Evolutionary conservation across 2,329 filamentous ascomycete species (phyloP).

Genomic region (Claviceps monticola): DNA sequence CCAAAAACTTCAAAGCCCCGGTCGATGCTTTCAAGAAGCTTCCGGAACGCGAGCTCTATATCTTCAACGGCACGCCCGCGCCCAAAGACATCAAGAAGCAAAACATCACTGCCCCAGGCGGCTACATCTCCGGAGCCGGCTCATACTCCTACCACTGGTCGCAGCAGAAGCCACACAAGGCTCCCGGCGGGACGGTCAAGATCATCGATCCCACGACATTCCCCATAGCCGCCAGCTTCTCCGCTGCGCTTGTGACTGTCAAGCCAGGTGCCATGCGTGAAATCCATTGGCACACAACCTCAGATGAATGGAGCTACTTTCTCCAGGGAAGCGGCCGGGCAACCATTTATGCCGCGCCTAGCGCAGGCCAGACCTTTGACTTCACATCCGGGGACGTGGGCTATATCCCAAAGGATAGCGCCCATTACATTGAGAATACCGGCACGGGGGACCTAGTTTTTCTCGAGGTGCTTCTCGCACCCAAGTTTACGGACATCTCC

Average conservation of each 20-base stretch:
- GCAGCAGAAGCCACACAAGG: slow-evolving; percentile 33
- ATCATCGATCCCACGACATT: slow-evolving; percentile 44
- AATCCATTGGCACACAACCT: slow-evolving; percentile 48
- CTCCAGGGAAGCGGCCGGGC: slow-evolving; percentile 40
- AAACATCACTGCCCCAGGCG: slow-evolving; percentile 31
- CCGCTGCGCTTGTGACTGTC: slow-evolving; percentile 41
- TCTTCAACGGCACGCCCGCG: slow-evolving; percentile 37
- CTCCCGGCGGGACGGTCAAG: slow-evolving; percentile 44
- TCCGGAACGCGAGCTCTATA: slow-evolving; percentile 33
- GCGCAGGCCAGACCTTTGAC: slow-evolving; percentile 39
- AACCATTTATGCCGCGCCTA: slow-evolving; percentile 39
- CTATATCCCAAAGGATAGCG: slow-evolving; percentile 35
- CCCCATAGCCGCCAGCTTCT: slow-evolving; percentile 40
- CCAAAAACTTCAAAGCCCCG: slow-evolving; percentile 39
- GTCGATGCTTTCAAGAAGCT: slow-evolving; percentile 32
- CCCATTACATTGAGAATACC: slow-evolving; percentile 49
- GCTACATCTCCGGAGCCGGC: slow-evolving; percentile 22
- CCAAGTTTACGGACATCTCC: slow-evolving; percentile 37
- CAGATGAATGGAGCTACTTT: slow-evolving; percentile 50
- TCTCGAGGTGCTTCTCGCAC: slow-evolving; percentile 43
- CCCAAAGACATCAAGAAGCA: slow-evolving; percentile 31
- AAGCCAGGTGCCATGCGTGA: slow-evolving; percentile 51
- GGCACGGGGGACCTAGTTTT: slow-evolving; percentile 43
- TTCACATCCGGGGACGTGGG: slow-evolving; percentile 46
- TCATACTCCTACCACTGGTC: slow-evolving; percentile 39